phyloP scores from a whole-genome alignment of 768 basidiomycete genomes.

The Mycena vitilis region DNA sequence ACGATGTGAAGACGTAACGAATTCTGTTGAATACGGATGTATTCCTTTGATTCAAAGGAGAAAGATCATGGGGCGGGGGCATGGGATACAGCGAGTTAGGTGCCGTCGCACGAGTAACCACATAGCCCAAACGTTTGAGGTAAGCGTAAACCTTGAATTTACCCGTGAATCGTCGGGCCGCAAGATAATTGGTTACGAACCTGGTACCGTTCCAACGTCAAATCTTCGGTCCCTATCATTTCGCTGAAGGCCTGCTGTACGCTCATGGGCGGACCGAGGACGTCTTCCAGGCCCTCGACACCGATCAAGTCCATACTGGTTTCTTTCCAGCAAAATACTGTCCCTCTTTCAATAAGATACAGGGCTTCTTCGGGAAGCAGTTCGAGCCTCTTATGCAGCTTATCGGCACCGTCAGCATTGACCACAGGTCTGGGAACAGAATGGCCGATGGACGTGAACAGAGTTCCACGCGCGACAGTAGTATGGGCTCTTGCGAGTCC shows the following conservation, averaged over 20 bases:
- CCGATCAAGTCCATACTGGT: constrained; percentile 46
- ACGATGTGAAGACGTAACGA: constrained; percentile 46
- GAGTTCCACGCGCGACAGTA: constrained; percentile 81
- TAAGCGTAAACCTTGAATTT: constrained; percentile 87
- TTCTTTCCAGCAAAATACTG: constrained; percentile 85
- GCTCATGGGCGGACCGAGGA: constrained; percentile 82
- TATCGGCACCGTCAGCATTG: constrained; percentile 50
- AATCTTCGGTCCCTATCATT: constrained; percentile 82
- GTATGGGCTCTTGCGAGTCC: constrained; percentile 72
- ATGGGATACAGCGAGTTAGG: constrained; percentile 66
- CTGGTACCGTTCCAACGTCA: constrained; percentile 91
- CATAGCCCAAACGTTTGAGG: constrained; percentile 91
- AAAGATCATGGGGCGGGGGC: constrained; percentile 51
- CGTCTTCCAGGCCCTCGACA: constrained; percentile 48
- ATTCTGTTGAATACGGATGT: constrained; percentile 50
- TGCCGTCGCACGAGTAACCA: constrained; percentile 79
- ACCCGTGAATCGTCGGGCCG: constrained; percentile 16
- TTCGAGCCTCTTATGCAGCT: constrained; percentile 76
- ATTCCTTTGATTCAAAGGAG: constrained; percentile 28
- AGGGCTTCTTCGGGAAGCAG: constrained; percentile 95
- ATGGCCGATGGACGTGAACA: constrained; percentile 86
- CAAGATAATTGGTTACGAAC: constrained; percentile 53
- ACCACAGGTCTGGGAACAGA: constrained; percentile 67
- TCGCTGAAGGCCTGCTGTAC: constrained; percentile 91
- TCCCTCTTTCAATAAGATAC: constrained; percentile 92